These are phyloP conservation scores for Asterochloris erici DNA, from an alignment of 139 green algal genomes.

Conservation along the genomic window DNA sequence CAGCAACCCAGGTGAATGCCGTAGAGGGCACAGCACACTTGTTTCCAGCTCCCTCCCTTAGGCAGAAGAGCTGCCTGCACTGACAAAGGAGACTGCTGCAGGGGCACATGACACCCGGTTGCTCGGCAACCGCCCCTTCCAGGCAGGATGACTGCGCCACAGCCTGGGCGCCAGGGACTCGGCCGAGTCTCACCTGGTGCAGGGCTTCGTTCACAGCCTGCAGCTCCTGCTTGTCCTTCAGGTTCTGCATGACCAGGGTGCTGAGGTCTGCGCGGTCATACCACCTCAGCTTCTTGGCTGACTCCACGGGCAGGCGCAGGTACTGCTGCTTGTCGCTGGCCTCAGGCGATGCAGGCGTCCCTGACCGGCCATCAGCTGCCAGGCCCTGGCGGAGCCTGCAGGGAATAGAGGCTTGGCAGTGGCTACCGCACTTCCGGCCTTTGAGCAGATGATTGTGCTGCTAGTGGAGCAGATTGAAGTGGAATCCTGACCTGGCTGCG, in stretches of 20 bases:
- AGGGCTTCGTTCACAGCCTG: constrained; percentile 43
- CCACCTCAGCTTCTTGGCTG: constrained; percentile 53
- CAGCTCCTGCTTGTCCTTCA: constrained; percentile 50
- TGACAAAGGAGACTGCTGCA: no score
- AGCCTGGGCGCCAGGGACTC: no score
- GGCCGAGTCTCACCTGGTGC: constrained; percentile 14
- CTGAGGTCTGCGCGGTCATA: constrained; percentile 59
- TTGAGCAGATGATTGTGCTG: neutral
- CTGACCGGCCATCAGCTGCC: neutral
- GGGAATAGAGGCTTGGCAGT: neutral
- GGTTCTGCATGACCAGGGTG: constrained; percentile 29
- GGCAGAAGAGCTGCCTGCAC: no score
- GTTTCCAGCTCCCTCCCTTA: no score
- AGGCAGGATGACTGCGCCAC: no score
- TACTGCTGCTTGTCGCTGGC: neutral
- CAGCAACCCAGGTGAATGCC: no score
- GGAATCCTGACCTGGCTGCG: neutral
- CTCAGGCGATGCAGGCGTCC: neutral
- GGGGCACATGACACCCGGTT: no score
- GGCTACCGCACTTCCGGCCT: neutral
- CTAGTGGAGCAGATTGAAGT: neutral
- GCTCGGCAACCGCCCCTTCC: no score
- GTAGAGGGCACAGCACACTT: no score
- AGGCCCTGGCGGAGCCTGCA: constrained; percentile 1
- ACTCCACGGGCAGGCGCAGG: constrained; percentile 46